Evolutionary conservation across 2,329 filamentous ascomycete species (phyloP).

Genomic region (Didymella lethalis): DNA sequence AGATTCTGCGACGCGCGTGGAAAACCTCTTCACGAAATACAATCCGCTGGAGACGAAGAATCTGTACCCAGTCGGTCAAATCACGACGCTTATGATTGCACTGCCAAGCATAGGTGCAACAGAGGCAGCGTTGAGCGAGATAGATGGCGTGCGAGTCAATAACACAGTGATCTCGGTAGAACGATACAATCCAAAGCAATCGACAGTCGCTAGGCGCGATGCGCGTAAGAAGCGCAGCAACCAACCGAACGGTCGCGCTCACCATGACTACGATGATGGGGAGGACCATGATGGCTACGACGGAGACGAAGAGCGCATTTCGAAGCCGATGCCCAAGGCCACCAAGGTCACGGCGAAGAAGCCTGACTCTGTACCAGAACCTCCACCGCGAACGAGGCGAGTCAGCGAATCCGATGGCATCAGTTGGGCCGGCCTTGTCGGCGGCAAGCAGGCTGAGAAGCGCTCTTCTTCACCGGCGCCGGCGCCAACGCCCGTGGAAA

Average conservation of each 20-base stretch:
- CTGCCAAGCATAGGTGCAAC: conserved; percentile 23
- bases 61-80: conserved; percentile 24
- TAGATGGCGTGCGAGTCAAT: conserved; percentile 21
- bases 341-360: neutral
- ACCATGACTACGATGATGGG: neutral
- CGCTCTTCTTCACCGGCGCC: neutral
- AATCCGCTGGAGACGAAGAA: conserved; percentile 27
- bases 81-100: conserved; percentile 28
- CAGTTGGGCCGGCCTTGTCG: conserved; percentile 8
- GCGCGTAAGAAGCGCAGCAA: neutral
- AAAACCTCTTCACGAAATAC: conserved; percentile 17
- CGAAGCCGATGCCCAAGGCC: neutral
- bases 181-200: conserved; percentile 24
- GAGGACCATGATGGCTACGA: neutral
- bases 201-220: conserved; percentile 16
- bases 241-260: neutral
- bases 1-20: conserved; percentile 14
- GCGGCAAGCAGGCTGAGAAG: neutral
- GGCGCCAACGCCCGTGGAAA: neutral
- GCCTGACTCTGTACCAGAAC: neutral
- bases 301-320: neutral
- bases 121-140: conserved; percentile 1
- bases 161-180: conserved; percentile 28
- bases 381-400: neutral
- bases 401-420: neutral